These are phyloP conservation scores for Penicillium cataractarum DNA, from an alignment of 495 filamentous ascomycete genomes.

Conservation along the genomic window DNA sequence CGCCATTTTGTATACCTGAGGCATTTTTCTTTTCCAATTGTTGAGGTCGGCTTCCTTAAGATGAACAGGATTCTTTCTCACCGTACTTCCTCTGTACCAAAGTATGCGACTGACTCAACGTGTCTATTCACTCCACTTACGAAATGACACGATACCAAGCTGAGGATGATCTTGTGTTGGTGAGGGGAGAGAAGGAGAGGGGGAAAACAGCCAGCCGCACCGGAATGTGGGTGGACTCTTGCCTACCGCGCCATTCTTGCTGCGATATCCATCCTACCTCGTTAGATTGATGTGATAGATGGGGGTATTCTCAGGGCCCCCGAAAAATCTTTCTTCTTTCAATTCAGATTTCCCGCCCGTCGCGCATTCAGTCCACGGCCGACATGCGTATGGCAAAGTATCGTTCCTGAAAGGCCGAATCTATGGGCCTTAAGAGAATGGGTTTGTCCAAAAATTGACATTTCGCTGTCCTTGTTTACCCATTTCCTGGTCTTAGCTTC, in stretches of 20 bases:
- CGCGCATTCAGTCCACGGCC: background rate
- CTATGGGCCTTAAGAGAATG: background rate
- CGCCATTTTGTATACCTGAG: slow-evolving; percentile 35
- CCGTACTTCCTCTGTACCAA: background rate
- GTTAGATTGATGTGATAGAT: background rate
- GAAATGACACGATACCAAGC: background rate
- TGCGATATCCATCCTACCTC: background rate
- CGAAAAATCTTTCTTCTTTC: background rate
- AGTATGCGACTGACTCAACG: background rate
- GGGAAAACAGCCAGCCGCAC: background rate
- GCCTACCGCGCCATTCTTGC: background rate
- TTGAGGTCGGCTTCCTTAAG: slow-evolving; percentile 9
- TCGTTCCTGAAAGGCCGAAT: background rate
- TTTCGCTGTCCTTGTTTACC: too few relatives aligned
- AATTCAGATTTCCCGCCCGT: background rate
- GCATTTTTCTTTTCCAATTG: slow-evolving; percentile 33
- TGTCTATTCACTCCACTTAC: background rate
- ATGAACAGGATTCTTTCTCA: background rate
- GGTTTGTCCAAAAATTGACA: too few relatives aligned
- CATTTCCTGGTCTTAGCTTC: too few relatives aligned
- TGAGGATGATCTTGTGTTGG: background rate
- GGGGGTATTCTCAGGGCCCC: background rate
- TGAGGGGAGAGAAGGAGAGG: background rate
- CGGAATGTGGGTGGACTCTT: background rate
- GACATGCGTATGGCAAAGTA: background rate